These are phyloP conservation scores for Helicosporidium sp. DNA, from an alignment of 139 green algal genomes.

Conservation along the genomic window DNA sequence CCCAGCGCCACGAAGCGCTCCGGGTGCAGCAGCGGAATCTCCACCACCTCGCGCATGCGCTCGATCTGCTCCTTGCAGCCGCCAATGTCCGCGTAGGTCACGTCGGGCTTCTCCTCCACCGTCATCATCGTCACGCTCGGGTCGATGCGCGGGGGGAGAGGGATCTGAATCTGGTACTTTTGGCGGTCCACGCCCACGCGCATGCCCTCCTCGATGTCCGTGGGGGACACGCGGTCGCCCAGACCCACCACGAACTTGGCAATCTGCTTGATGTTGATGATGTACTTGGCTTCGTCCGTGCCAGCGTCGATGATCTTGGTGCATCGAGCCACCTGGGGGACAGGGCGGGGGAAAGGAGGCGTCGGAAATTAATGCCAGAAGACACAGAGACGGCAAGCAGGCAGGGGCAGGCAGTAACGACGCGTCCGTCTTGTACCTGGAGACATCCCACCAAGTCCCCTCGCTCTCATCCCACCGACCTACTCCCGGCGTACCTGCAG, in stretches of 20 bases:
- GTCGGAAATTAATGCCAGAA: constrained; percentile 5
- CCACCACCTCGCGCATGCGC: constrained; percentile 89
- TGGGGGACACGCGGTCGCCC: constrained; percentile 89
- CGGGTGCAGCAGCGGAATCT: constrained; percentile 93
- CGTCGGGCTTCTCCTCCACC: constrained; percentile 95
- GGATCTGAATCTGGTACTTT: constrained; percentile 97
- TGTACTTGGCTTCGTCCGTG: constrained; percentile 95
- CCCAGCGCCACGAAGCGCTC: constrained; percentile 95
- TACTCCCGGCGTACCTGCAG: constrained; percentile 52
- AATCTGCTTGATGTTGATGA: constrained; percentile 99
- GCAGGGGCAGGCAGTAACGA: constrained; percentile 4
- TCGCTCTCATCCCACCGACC: too few species aligned
- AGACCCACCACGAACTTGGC: constrained; percentile 98
- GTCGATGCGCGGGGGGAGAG: constrained; percentile 95
- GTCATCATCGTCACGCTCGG: constrained; percentile 99
- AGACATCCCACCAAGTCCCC: too few species aligned
- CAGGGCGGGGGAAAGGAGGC: neutral
- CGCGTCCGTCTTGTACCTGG: neutral
- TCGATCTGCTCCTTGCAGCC: constrained; percentile 95
- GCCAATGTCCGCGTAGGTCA: constrained; percentile 90
- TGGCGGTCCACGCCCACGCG: constrained; percentile 90
- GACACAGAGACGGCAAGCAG: too few species aligned
- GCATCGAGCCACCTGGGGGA: constrained; percentile 75
- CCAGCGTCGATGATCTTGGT: constrained; percentile 98
- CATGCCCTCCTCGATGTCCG: constrained; percentile 99